phyloP scores from a whole-genome alignment of 495 filamentous ascomycete genomes.

The Penicillium roqueforti region DNA sequence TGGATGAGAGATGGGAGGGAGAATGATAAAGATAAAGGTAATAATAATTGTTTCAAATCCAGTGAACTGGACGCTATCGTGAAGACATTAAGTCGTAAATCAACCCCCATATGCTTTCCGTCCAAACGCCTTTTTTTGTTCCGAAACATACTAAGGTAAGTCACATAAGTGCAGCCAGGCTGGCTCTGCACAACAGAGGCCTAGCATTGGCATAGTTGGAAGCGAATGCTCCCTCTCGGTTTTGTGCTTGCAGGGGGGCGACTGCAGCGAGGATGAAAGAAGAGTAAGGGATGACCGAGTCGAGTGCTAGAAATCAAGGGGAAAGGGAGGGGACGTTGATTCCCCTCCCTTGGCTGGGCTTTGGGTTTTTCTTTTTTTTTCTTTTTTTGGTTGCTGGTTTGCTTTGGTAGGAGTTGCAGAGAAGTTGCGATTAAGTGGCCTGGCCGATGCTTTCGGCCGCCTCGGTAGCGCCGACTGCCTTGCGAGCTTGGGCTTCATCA shows the following conservation, averaged over 20 bases:
- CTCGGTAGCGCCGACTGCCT: conserved; percentile 12
- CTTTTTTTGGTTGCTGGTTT: background rate
- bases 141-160: background rate
- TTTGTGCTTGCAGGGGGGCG: conserved; percentile 3
- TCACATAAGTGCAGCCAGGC: conserved; percentile 3
- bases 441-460: background rate
- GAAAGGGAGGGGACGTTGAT: background rate
- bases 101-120: conserved; percentile 9
- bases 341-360: background rate
- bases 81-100: conserved; percentile 10
- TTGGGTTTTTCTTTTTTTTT: background rate
- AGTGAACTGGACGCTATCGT: conserved; percentile 6
- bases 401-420: background rate
- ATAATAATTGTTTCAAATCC: background rate
- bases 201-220: background rate
- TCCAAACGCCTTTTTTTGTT: conserved; percentile 3
- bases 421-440: background rate
- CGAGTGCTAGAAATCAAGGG: background rate
- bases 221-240: background rate
- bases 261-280: background rate
- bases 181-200: conserved; percentile 6
- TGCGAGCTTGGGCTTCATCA: conserved; percentile 45
- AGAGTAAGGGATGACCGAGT: background rate
- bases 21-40: background rate
- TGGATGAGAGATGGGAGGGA: background rate